A percentile compares a stretch with the other conserved stretches of the same genome.
Evolutionary conservation across 768 basidiomycete species (phyloP).

Genomic region (Pulveroboletus sp.): DNA sequence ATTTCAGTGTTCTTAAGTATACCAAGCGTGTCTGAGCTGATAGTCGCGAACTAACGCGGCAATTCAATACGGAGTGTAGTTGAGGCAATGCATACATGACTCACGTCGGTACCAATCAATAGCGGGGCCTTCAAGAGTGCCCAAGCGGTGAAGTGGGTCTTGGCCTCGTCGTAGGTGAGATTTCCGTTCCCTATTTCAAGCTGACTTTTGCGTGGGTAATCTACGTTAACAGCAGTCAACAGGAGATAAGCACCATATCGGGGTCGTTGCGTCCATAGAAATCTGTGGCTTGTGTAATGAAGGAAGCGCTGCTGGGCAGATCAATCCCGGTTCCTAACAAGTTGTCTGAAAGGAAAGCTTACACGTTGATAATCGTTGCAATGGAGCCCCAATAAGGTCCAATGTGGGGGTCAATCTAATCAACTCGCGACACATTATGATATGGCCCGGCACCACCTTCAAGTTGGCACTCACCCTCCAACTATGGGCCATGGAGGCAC

Average conservation of each 20-base stretch:
- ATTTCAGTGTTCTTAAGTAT: conserved; percentile 61
- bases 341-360: conserved; percentile 3
- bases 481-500: conserved; percentile 34
- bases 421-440: not conserved
- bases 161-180: conserved; percentile 57
- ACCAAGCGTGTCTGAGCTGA: conserved; percentile 44
- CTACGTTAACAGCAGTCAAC: not conserved
- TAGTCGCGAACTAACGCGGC: conserved; percentile 41
- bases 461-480: conserved; percentile 35
- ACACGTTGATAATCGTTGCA: conserved; percentile 52
- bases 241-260: conserved; percentile 44
- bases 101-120: conserved; percentile 55
- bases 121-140: conserved; percentile 63
- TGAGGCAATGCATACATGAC: conserved; percentile 12
- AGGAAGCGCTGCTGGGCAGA: conserved; percentile 46
- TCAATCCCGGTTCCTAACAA: not conserved
- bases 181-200: conserved; percentile 61
- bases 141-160: conserved; percentile 69
- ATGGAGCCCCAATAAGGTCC: conserved; percentile 47
- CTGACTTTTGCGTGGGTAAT: conserved; percentile 28
- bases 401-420: conserved; percentile 19
- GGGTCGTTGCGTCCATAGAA: conserved; percentile 64
- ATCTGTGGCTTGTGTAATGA: conserved; percentile 55
- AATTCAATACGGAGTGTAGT: not conserved
- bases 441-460: not conserved